Evolutionary conservation across 257 asterid genomes (phyloP).

Genomic region (Solanum piurae): DNA sequence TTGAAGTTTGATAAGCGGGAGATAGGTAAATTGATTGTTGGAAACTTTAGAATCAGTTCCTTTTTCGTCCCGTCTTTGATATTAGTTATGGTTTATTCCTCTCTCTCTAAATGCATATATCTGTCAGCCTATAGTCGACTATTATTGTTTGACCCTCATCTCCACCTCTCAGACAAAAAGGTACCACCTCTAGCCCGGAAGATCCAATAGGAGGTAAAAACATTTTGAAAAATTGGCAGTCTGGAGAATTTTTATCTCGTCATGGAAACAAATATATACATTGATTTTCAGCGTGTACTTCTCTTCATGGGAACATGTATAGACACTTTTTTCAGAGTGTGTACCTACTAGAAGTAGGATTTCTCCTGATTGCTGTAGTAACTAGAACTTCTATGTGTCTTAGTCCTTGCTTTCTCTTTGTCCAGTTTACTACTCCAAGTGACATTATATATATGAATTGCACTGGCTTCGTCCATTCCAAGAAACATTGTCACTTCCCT

Average conservation of each 20-base stretch:
- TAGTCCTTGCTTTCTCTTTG: background rate
- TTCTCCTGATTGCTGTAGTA: background rate
- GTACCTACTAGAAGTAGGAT: background rate
- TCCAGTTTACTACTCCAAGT: background rate
- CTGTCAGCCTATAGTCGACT: background rate
- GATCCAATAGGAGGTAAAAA: background rate
- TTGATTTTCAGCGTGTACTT: background rate
- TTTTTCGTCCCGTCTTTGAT: background rate
- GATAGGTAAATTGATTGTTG: slow-evolving; percentile 38
- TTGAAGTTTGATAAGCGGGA: slow-evolving; percentile 53
- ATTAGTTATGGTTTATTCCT: background rate
- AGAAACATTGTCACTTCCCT: background rate
- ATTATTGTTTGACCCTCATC: background rate
- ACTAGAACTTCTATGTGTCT: background rate
- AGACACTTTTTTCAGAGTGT: background rate
- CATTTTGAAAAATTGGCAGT: background rate
- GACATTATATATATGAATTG: background rate
- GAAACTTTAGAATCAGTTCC: background rate
- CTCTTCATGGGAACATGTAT: background rate
- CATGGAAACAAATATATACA: background rate
- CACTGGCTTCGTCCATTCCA: background rate
- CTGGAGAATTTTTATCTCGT: background rate
- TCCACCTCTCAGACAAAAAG: background rate
- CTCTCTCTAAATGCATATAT: background rate
- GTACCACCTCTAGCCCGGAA: background rate